Base-by-base conservation (phyloP, 129 eudicot species). In the Kitagawia praeruptora region DNA sequence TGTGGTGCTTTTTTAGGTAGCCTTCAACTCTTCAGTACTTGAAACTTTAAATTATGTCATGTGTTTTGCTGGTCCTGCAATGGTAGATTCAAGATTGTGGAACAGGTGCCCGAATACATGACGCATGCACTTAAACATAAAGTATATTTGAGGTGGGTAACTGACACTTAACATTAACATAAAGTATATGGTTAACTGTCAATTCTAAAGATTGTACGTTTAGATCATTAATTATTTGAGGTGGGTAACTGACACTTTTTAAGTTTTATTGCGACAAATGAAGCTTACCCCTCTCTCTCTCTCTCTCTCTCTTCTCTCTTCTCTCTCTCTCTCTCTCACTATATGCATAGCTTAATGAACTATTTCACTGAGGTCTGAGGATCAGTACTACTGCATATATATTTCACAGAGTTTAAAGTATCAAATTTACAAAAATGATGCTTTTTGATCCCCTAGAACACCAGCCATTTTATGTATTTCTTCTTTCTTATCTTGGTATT, bases 401-500 rank as follows among this genome's bases (percentile, higher is more conserved):
- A 23, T 23, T 31, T 31, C 34, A 9, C 28, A 56, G 2, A 56
- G 66, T 8, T n/a, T 0, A 28, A 66, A 12, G 40, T 25, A 5
- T 66, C 40, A 66, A 13, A 28, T 31, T 66, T 12, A 8, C n/a
- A 0, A 73, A n/a, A 6, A 74, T 74, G 38, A 75, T 79, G 88
- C 19, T 75, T 51, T 34, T 74, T 41, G 74, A 75, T 41, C 79
- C 54, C 74, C 61, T 84, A 39, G 78, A 75, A 82, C 42, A 83
- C 46, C 97, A 83, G 77, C 88, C 85, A 49, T n/a, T 74, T 49
- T 87, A 88, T 85, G 2, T 83, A 3, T 21, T 77, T 8, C 63
- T 82, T 42, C 67, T 86, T 71, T 76, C 70, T 78, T 61, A 7
- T 40, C 41, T 91, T 45, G 97, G 97, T 23, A 47, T 87, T 53